Evolutionary conservation across 1,284 basidiomycete species (phyloP).

Genomic region (Schizopora paradoxa): DNA sequence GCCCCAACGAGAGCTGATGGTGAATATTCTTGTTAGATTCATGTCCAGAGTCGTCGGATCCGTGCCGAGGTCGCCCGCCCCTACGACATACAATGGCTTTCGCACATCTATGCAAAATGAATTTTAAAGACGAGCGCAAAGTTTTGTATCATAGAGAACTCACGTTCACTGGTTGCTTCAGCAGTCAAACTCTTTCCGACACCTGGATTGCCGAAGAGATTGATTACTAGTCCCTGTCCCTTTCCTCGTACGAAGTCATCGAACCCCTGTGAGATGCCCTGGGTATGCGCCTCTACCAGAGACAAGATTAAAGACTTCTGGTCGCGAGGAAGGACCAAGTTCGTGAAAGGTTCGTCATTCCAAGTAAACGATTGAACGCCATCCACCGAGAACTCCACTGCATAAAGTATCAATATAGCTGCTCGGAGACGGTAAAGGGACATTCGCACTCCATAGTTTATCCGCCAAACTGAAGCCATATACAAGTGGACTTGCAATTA

Average conservation of each 20-base stretch:
- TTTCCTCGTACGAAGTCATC: conserved; percentile 62
- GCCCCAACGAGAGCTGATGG: conserved; percentile 38
- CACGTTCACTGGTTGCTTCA: conserved; percentile 53
- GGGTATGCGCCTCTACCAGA: conserved; percentile 52
- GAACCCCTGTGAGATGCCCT: conserved; percentile 36
- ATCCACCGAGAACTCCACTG: conserved; percentile 53
- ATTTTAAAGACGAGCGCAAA: background rate
- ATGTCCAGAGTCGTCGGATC: conserved; percentile 38
- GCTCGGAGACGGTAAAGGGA: background rate
- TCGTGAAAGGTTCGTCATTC: conserved; percentile 54
- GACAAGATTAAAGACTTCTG: conserved; percentile 51
- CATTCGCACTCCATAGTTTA: conserved; percentile 50
- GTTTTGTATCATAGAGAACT: background rate
- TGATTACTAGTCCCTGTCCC: conserved; percentile 55
- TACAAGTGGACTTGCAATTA: conserved; percentile 49
- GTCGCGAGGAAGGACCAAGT: conserved; percentile 48
- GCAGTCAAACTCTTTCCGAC: conserved; percentile 49
- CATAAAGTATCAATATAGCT: background rate
- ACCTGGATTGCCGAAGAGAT: conserved; percentile 57
- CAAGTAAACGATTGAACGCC: conserved; percentile 45
- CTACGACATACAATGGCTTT: conserved; percentile 53
- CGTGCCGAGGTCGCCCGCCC: conserved; percentile 55
- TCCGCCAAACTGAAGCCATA: conserved; percentile 55
- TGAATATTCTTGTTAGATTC: conserved; percentile 40
- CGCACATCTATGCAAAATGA: conserved; percentile 32